phyloP scores from a whole-genome alignment of 2,329 filamentous ascomycete species.

The Penicillium janthinellum region DNA sequence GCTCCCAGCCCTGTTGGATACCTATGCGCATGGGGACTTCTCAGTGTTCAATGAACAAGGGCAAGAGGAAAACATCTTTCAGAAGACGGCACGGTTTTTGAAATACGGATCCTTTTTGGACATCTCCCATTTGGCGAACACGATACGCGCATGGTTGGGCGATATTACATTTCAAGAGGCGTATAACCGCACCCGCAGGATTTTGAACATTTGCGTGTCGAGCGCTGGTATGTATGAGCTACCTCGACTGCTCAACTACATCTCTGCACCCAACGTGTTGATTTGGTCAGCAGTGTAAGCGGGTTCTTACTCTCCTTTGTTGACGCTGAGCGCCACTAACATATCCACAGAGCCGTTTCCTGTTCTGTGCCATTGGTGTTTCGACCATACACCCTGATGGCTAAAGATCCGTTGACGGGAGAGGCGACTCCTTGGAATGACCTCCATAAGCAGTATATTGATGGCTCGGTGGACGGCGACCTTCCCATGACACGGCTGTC shows the following conservation, averaged over 20 bases:
- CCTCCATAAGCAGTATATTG: conserved; percentile 82
- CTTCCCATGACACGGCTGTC: conserved; percentile 85
- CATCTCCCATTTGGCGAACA: conserved; percentile 75
- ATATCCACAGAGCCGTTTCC: conserved; percentile 67
- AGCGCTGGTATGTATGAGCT: conserved; percentile 85
- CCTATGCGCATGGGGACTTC: conserved; percentile 78
- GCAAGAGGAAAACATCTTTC: conserved; percentile 63
- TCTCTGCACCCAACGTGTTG: conserved; percentile 90
- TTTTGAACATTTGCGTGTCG: conserved; percentile 92
- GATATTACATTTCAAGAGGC: conserved; percentile 95
- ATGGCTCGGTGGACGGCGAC: conserved; percentile 93
- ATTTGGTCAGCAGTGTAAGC: conserved; percentile 86
- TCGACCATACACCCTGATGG: conserved; percentile 73
- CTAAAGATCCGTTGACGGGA: conserved; percentile 82
- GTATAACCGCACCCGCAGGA: conserved; percentile 88
- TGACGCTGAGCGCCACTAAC: conserved; percentile 13
- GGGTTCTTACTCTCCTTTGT: conserved; percentile 26
- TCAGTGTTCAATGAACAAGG: conserved; percentile 72
- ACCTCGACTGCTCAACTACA: conserved; percentile 84
- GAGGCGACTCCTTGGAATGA: conserved; percentile 82
- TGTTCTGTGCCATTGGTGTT: conserved; percentile 91
- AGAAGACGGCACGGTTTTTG: conserved; percentile 70
- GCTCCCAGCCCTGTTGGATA: conserved; percentile 67
- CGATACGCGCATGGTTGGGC: conserved; percentile 79
- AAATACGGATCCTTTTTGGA: conserved; percentile 86